phyloP scores from a whole-genome alignment of 352 stramenopile species.

The Saprolegnia diclina region DNA sequence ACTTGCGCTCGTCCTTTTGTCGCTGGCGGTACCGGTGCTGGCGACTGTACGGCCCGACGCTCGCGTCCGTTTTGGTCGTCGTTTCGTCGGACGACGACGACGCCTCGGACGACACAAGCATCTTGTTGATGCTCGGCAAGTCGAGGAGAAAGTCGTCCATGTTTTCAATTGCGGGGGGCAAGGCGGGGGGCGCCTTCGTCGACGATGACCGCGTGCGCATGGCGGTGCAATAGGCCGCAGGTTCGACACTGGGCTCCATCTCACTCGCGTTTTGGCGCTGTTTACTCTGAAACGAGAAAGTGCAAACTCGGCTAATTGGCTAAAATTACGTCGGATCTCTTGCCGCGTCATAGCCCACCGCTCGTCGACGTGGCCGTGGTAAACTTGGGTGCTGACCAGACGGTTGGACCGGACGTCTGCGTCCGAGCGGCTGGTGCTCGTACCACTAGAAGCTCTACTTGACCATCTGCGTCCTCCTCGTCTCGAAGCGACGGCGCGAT shows the following conservation, averaged over 20 bases:
- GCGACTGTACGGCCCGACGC: neutral
- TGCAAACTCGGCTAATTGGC: neutral
- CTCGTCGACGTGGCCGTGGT: neutral
- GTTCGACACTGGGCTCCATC: too few relatives aligned
- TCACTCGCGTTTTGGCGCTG: neutral
- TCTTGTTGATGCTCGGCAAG: neutral
- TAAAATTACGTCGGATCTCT: too few relatives aligned
- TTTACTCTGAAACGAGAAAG: neutral
- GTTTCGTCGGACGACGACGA: neutral
- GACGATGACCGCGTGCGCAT: neutral
- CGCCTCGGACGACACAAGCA: neutral
- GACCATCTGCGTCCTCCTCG: neutral
- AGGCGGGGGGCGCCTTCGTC: neutral
- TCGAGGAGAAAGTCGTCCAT: slow-evolving; percentile 6
- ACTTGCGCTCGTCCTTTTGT: slow-evolving; percentile 25
- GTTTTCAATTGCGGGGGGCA: neutral
- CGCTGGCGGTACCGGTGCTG: slow-evolving; percentile 15
- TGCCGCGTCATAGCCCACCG: neutral
- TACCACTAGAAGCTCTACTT: neutral
- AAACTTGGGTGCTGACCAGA: neutral
- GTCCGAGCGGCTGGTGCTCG: too few relatives aligned
- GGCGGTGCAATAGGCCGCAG: too few relatives aligned
- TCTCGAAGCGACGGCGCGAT: too few relatives aligned
- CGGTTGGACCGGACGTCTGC: neutral
- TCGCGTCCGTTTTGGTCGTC: neutral